Base-by-base conservation (phyloP, 768 basidiomycete genomes). In the Pleurotus ostreatus region DNA sequence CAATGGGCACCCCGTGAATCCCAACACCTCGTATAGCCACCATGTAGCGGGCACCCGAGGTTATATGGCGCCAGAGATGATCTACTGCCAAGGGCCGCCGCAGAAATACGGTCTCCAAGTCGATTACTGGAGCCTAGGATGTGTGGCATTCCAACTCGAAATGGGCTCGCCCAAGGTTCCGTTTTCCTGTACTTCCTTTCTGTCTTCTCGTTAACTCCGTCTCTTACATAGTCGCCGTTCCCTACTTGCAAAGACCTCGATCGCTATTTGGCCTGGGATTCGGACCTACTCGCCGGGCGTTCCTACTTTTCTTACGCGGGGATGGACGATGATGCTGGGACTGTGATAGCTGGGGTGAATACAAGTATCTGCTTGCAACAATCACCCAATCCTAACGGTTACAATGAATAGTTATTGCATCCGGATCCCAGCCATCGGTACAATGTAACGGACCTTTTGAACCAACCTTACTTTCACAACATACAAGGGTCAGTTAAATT, bases 71-170 rank as follows among this genome's bases (percentile, higher is more conserved):
- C 75, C 77, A 0, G 77, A 78, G 55, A 62, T 77, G 56, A 55
- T 72, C 46, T 61, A 48, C n/a, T 73, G 70, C 37, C 55, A 61
- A 46, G 54, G 53, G 0, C 0, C 15, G 4, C 64, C 47, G 45
- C 61, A 26, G 18, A 59, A 43, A 34, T 76, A 76, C 45, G 70
- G 72, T 7, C 49, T 58, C 0, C 60, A 63, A 1, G 68, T 75
- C 11, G 74, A 78, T 52, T 78, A 74, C 64, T 78, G 76, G 76
- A 67, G 66, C 0, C 61, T 76, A 8, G 77, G 78, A 5, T 75
- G 75, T 44, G 63, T 78, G 9, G 57, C 69, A 7, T 78, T 67
- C 56, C 73, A 77, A 57, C 56, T 78, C 11, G 66, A 74, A 39
- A 62, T 67, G 8, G 55, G 48, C n/a, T 55, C 56, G 18, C 61